Evolutionary conservation across 108 stramenopile species (phyloP), one percentile per base, ranked within the genome.

Genomic region (Discostella pseudostelligera): DNA sequence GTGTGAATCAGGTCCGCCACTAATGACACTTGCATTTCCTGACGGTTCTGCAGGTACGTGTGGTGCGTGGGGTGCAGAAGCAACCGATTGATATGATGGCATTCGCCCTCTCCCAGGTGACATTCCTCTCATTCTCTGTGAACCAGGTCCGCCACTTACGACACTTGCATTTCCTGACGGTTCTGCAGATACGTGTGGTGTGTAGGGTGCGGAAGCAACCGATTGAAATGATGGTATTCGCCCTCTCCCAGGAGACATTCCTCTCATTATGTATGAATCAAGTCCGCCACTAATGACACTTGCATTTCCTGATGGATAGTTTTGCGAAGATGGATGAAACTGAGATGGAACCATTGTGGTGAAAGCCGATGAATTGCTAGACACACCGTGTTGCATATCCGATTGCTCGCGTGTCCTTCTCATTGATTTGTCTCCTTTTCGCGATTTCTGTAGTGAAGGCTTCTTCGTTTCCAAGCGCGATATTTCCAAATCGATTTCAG

Each of bases 401-500:
- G 35, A 54, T n/a, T 13, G 53, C 35, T 54, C 16, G 29, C 14
- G 14, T 2, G 24, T 12, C 32, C 53, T 29, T 1, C 53, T 26
- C 22, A 6, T 51, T 28, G 8, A 10, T 14, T 51, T 26, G 3
- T 4, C 1, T 8, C 22, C 50, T 6, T 26, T 26, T 26, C 50
- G 35, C 17, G 53, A 8, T 16, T 35, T 36, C 32, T 54, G 24
- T 8, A 12, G 28, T 8, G 12, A 3, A 22, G n/a, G 32, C 24
- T 72, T 62, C 57, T 84, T 82, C 29, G 64, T 68, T 43, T 53
- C 68, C 71, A 70, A 62, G 20, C 40, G 53, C 17, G 49, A 22
- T 0, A 92, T 74, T 70, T 85, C 78, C 24, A 79, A 76, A 24
- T 92, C 86, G 14, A 85, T 86, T 56, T 87, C 85, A 21, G 56